Evolutionary conservation across 2,329 filamentous ascomycete genomes (phyloP), one percentile per base, ranked within the genome.

Genomic region (Zarea fungicola): DNA sequence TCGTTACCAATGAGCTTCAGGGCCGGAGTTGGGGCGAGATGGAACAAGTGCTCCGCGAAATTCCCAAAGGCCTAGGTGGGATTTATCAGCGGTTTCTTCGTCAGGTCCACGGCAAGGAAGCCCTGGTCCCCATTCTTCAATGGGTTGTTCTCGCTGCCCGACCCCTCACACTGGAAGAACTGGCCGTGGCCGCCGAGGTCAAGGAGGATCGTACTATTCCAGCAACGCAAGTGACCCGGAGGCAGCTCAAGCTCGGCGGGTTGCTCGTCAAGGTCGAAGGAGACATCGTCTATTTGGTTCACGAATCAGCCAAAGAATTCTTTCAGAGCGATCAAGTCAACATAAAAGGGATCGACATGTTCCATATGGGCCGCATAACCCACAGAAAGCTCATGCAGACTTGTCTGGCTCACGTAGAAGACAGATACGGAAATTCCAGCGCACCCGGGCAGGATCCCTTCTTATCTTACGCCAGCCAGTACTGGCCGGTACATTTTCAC

Each of bases 131-230:
- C n/a, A 55, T 60, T 36, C 54, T 60, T 41, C 55, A 52, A 49
- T 60, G 57, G 56, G 42, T 60, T 19, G 52, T 54, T 48, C 53
- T 60, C 26, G 58, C 57, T 35, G 49, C 52, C 18, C 52, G 57
- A n/a, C 58, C 58, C 34, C 46, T 60, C 21, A 59, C 57, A 49
- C 7, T 58, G 32, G 50, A 56, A 5, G 58, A 60, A 50, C 45
- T 59, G 49, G 44, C 55, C n/a, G 37, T 46, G 28, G 58, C 53
- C 2, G 39, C 50, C 32, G n/a, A n/a, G n/a, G n/a, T n/a, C n/a
- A n/a, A n/a, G n/a, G n/a, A n/a, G n/a, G n/a, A n/a, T n/a, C n/a
- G n/a, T n/a, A n/a, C n/a, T n/a, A n/a, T n/a, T n/a, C n/a, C n/a
- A n/a, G n/a, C n/a, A n/a, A n/a, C n/a, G n/a, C n/a, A n/a, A n/a